Conservation (phyloP, 371 early-diverging fungal genomes). For the Actinomucor elegans region DNA sequence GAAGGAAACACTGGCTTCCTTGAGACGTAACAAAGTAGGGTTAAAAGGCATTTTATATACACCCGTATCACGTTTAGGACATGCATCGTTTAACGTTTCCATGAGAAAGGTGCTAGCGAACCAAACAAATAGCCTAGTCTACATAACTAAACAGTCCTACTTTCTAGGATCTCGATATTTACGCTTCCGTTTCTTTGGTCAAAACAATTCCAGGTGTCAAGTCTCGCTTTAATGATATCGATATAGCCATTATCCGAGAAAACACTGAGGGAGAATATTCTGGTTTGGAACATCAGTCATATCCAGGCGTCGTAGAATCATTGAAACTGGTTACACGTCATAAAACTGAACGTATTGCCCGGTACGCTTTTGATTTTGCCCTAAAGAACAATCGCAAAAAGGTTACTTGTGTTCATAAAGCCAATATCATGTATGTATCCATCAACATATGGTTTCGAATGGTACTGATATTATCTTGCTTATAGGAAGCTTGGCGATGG, state of each 20-base stretch:
- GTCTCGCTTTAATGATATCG: slow-evolving; percentile 86
- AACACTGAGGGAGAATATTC: slow-evolving; percentile 99
- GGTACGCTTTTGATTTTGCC: slow-evolving; percentile 97
- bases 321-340: slow-evolving; percentile 92
- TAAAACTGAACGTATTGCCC: slow-evolving; percentile 97
- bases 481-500: slow-evolving; percentile 94
- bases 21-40: slow-evolving; percentile 93
- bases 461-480: background rate
- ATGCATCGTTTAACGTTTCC: slow-evolving; percentile 89
- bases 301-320: slow-evolving; percentile 97
- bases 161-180: slow-evolving; percentile 81
- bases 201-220: slow-evolving; percentile 82
- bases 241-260: slow-evolving; percentile 97
- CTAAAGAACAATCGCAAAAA: slow-evolving; percentile 94
- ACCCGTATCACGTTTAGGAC: slow-evolving; percentile 82
- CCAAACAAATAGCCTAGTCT: background rate
- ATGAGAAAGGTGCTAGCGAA: slow-evolving; percentile 70
- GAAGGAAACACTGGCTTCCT: slow-evolving; percentile 86
- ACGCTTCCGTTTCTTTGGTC: slow-evolving; percentile 85
- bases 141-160: background rate
- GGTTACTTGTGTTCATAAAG: slow-evolving; percentile 97
- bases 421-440: slow-evolving; percentile 90
- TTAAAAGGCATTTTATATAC: slow-evolving; percentile 96
- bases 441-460: background rate
- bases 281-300: slow-evolving; percentile 96